Evolutionary conservation across 495 filamentous ascomycete species (phyloP), one percentile per base, ranked within the genome.

Genomic region (Bacidia rubella): DNA sequence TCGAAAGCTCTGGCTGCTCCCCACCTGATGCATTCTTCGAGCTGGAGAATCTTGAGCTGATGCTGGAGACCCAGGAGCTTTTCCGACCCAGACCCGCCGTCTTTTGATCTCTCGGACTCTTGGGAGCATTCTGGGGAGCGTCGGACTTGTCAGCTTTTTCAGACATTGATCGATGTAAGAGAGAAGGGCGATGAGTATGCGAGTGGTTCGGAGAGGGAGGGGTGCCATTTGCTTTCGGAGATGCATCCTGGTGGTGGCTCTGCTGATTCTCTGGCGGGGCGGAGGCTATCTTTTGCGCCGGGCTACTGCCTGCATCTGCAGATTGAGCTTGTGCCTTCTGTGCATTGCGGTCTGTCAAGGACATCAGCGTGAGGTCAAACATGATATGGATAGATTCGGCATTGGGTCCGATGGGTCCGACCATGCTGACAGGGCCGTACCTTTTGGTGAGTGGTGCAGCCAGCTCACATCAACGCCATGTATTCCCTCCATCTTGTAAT

Each of bases 21-120:
- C 20, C 64, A 49, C 68, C 68, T 32, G 71, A 68, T 25, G 65
- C 73, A 46, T 60, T 62, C 15, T 32, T 74, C n/a, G 78, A 83
- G 11, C 77, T 77, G 7, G 86, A 88, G 68, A 98, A 95, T 62
- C 92, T 96, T 53, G 87, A 93, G 56, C 87, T 94, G 49, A 96
- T 74, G 56, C 77, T 93, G 26, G 85, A 87, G 53, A 98, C 85
- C 90, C 90, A 98, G 20, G 89, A 94, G 39, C 78, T 83, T 53
- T 83, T 73, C 51, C 88, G 72, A 32, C 49, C 74, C 69, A 0
- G 68, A 62, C 32, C 45, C 27, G 47, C 55, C 29, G 59, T 44
- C 52, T 72, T 76, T 2, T 66, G 56, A 40, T 65, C 58, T 42
- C 58, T 62, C 9, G 44, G 17, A 23, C 19, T 68, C 51, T 67